Evolutionary conservation across 306 rosid species (phyloP).

Genomic region (Coriaria nepalensis): DNA sequence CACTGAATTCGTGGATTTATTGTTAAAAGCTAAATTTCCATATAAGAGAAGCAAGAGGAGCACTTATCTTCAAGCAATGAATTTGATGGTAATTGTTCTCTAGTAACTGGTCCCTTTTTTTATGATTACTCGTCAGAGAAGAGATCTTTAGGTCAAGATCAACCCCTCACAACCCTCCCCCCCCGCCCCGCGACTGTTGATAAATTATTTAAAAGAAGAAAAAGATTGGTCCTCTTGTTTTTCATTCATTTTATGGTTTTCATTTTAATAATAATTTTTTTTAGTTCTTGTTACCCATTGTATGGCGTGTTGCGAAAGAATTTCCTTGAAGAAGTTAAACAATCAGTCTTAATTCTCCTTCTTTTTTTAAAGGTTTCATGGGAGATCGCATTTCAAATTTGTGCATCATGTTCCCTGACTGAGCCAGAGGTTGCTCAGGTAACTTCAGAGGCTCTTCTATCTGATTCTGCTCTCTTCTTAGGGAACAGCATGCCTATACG

Average conservation of each 20-base stretch:
- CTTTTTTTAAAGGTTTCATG: conserved; percentile 63
- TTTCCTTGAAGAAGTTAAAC: too few species aligned
- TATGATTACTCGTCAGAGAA: conserved; percentile 10
- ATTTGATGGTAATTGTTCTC: conserved; percentile 49
- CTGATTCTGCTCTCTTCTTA: conserved; percentile 65
- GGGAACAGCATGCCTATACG: conserved; percentile 98
- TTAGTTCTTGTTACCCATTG: too few species aligned
- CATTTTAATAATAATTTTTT: too few species aligned
- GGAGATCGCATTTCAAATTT: conserved; percentile 78
- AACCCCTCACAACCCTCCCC: too few species aligned
- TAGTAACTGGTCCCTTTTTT: conserved; percentile 9
- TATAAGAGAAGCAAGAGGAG: conserved; percentile 37
- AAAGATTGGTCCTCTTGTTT: too few species aligned
- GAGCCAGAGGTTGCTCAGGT: conserved; percentile 75
- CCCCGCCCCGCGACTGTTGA: too few species aligned
- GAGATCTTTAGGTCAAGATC: not conserved
- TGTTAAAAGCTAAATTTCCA: conserved; percentile 38
- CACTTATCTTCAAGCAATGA: conserved; percentile 40
- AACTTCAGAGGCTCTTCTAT: conserved; percentile 54
- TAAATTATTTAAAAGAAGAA: too few species aligned
- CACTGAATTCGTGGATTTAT: conserved; percentile 42
- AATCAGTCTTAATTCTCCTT: too few species aligned
- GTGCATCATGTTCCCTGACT: conserved; percentile 47
- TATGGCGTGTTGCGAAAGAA: too few species aligned
- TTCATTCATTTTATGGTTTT: too few species aligned